Base-by-base conservation (phyloP, 2,329 filamentous ascomycete genomes). In the Colletotrichum horii region DNA sequence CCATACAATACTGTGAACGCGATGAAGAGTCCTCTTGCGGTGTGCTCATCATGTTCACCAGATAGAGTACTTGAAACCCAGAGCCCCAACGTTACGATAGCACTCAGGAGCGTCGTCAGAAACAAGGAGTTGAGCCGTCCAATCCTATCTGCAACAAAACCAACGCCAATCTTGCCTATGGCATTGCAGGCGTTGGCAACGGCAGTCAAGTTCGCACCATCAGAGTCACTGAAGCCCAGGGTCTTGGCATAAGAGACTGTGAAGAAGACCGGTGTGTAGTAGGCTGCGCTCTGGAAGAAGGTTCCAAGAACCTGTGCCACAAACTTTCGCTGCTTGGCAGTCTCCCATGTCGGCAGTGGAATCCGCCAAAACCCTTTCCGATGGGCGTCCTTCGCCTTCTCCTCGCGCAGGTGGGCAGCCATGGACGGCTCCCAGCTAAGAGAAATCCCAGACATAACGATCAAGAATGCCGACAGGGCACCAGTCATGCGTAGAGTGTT, bases 111-210 rank as follows among this genome's bases (percentile, higher is more conserved):
- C 14, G 52, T 56, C 22, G 52, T 56, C 1, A 56, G 52, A 5
- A 56, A 26, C 1, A 24, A 56, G 8, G 83, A 82, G 73, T 87
- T 86, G 19, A 86, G 78, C 15, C 85, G 74, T 14, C 86, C 85
- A 14, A 83, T 78, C 6, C 81, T 79, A 74, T 87, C 86, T 4
- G 85, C 84, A 4, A 82, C 75, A 56, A 82, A 80, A 2, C 85
- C 84, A 70, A 86, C 83, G 2, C 80, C 78, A 6, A 87, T 82
- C 69, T 84, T 84, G 4, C 83, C 84, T 6, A 83, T 74, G 3
- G 83, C 83, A 73, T 85, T 86, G 9, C 83, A 82, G 0, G 83
- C 84, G 66, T 86, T 87, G 30, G 81, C 84, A 6, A 85, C 78
- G 6, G 84, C 80, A 43, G 85, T 84, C 19, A 87, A 82, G 24